Evolutionary conservation across 495 filamentous ascomycete genomes (phyloP).

Genomic region (Cryomyces antarcticus): DNA sequence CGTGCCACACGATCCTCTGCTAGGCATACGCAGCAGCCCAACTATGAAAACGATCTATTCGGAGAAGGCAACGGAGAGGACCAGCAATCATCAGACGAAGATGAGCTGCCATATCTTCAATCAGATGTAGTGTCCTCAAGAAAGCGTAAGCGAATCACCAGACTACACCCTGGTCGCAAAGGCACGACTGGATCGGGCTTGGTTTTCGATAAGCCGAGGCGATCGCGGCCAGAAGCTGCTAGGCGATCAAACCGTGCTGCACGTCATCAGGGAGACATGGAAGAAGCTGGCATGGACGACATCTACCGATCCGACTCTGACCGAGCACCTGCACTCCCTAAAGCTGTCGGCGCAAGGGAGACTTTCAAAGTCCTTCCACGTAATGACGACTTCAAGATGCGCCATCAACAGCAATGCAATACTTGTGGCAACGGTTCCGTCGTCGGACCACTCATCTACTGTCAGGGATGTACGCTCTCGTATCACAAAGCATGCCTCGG

Average conservation of each 20-base stretch:
- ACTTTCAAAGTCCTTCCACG: constrained; percentile 34
- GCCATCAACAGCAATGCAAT: constrained; percentile 53
- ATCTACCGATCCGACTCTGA: constrained; percentile 29
- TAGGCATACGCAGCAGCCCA: too few relatives aligned
- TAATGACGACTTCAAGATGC: constrained; percentile 38
- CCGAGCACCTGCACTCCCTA: constrained; percentile 20
- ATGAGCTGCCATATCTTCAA: constrained; percentile 1
- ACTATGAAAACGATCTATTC: neutral
- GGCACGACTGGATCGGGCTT: too few relatives aligned
- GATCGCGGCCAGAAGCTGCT: constrained; percentile 3
- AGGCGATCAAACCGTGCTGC: constrained; percentile 19
- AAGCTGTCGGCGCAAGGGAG: constrained; percentile 45
- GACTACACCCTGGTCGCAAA: too few relatives aligned
- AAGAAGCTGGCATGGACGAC: constrained; percentile 44
- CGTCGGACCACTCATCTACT: constrained; percentile 39
- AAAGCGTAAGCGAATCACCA: neutral
- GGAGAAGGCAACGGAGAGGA: neutral
- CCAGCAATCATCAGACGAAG: neutral
- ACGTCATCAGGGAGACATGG: constrained; percentile 29
- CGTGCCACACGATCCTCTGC: too few relatives aligned
- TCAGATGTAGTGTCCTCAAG: constrained; percentile 3
- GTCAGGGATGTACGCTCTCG: constrained; percentile 71
- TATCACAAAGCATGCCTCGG: constrained; percentile 76
- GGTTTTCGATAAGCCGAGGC: too few relatives aligned
- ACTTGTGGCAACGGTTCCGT: constrained; percentile 36